Conservation (phyloP, 257 asterid genomes). For the Agastache rugosa region DNA sequence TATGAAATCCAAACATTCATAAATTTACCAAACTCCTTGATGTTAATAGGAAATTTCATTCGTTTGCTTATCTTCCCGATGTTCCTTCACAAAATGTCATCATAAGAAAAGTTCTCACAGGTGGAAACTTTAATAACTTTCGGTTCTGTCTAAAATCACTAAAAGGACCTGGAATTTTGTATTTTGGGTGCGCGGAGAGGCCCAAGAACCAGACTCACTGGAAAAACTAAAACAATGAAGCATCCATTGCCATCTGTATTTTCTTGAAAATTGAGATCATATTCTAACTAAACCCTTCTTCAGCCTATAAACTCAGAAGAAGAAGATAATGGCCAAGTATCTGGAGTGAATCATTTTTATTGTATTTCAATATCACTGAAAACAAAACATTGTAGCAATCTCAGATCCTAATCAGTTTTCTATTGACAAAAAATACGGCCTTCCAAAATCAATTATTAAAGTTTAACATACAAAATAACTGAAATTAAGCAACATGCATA, state of each 20-base stretch:
- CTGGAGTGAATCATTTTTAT: not conserved
- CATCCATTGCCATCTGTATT: not conserved
- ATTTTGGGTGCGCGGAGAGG: not conserved
- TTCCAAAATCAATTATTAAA: not conserved
- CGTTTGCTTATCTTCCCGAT: not conserved
- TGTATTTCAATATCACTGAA: not conserved
- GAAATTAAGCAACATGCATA: not conserved
- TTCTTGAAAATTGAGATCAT: constrained; percentile 4
- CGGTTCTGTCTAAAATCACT: not conserved
- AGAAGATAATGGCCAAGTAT: not conserved
- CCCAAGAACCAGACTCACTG: not conserved
- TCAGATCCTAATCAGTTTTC: not conserved
- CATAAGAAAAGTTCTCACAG: not conserved
- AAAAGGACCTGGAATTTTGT: not conserved
- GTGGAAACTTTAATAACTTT: not conserved
- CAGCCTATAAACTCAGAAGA: not conserved
- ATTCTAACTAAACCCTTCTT: not conserved
- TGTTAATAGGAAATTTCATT: not conserved
- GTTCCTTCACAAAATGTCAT: not conserved
- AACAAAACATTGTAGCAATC: not conserved
- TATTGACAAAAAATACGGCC: not conserved
- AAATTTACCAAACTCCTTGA: not conserved
- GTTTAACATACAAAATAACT: not conserved
- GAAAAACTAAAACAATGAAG: not conserved
- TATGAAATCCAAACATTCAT: constrained; percentile 8